Evolutionary conservation across 306 rosid genomes (phyloP).

Genomic region (Prunus mira): DNA sequence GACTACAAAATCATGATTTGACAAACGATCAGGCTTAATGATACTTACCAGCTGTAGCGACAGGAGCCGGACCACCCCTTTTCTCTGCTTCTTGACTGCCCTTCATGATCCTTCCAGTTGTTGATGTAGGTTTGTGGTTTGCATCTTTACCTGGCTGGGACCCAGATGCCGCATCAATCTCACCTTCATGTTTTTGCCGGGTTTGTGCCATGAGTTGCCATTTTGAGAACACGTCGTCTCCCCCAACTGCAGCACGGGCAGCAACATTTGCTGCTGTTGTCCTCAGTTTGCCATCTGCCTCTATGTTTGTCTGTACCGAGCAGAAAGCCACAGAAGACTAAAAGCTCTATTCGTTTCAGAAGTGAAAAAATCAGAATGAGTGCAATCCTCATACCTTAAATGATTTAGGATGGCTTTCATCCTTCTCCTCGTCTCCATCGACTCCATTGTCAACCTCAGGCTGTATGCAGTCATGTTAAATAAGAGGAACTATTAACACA

Average conservation of each 20-base stretch:
- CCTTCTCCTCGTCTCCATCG: conserved; percentile 74
- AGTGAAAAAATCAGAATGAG: background rate
- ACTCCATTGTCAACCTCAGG: conserved; percentile 44
- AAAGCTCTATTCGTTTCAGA: background rate
- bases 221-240: conserved; percentile 84
- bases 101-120: conserved; percentile 53
- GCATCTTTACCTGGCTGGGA: conserved; percentile 64
- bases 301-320: conserved; percentile 51
- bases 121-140: conserved; percentile 42
- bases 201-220: conserved; percentile 93
- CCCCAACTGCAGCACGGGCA: conserved; percentile 90
- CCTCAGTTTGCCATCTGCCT: conserved; percentile 78
- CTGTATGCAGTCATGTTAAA: conserved; percentile 31
- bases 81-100: conserved; percentile 54
- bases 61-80: conserved; percentile 30
- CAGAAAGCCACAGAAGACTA: conserved; percentile 11
- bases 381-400: conserved; percentile 44
- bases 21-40: conserved; percentile 6
- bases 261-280: conserved; percentile 89
- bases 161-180: conserved; percentile 47
- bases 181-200: conserved; percentile 78
- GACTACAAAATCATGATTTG: conserved; percentile 1
- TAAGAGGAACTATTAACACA: background rate
- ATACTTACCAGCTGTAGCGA: conserved; percentile 40
- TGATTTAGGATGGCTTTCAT: conserved; percentile 59